phyloP scores from a whole-genome alignment of 225 moss, liverwort and hornwort species.

The Marchantia paleacea region DNA sequence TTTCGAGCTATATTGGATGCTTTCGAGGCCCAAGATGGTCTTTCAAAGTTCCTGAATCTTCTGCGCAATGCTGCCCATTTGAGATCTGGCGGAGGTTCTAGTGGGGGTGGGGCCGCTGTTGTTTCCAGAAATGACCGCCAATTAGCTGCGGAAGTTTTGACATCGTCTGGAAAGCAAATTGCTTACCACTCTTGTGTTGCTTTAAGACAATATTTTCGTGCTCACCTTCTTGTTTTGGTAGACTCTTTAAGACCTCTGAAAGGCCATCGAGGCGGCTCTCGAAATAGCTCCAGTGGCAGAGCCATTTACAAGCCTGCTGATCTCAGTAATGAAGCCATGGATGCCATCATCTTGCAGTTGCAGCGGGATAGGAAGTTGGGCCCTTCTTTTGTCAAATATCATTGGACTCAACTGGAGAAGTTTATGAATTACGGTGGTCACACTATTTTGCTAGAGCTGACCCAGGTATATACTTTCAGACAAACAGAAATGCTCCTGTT shows the following conservation, averaged over 20 bases:
- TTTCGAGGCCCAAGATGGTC: slow-evolving; percentile 90
- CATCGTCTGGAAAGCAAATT: slow-evolving; percentile 96
- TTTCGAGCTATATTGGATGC: slow-evolving; percentile 92
- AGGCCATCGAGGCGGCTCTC: slow-evolving; percentile 90
- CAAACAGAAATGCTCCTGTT: background rate
- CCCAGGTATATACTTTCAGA: slow-evolving; percentile 56
- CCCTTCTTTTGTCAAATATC: slow-evolving; percentile 88
- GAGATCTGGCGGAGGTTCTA: slow-evolving; percentile 88
- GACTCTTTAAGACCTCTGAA: slow-evolving; percentile 82
- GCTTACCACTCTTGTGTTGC: slow-evolving; percentile 92
- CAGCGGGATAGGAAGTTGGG: slow-evolving; percentile 97
- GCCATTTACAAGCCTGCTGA: slow-evolving; percentile 90
- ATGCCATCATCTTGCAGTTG: slow-evolving; percentile 81
- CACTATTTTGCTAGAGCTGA: slow-evolving; percentile 85
- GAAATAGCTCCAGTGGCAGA: slow-evolving; percentile 69
- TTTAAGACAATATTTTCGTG: slow-evolving; percentile 87
- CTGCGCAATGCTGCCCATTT: slow-evolving; percentile 84
- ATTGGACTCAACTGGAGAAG: slow-evolving; percentile 82
- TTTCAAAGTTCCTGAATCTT: slow-evolving; percentile 75
- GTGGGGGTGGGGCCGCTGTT: slow-evolving; percentile 55
- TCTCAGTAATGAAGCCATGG: slow-evolving; percentile 95
- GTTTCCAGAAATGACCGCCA: slow-evolving; percentile 80
- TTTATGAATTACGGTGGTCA: slow-evolving; percentile 86
- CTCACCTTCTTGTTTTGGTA: slow-evolving; percentile 80
- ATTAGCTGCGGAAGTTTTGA: slow-evolving; percentile 88